These are phyloP conservation scores for Leccinum sublutescens DNA, from an alignment of 768 basidiomycete genomes.

Conservation along the genomic window DNA sequence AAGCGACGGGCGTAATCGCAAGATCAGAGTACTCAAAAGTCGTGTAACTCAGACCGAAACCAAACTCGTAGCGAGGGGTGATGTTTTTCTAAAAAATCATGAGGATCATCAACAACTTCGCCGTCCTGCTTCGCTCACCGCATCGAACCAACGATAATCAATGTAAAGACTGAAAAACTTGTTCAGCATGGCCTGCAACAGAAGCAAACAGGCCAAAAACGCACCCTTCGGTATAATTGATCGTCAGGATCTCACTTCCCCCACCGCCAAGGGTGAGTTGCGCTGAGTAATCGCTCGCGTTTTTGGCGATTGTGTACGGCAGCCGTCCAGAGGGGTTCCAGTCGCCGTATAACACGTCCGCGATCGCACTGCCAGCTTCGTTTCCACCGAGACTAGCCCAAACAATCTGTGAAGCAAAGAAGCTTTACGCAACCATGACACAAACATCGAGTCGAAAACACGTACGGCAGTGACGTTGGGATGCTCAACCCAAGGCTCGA, in stretches of 20 bases:
- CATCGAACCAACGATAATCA: conserved; percentile 73
- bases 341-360: conserved; percentile 73
- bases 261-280: conserved; percentile 32
- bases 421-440: not conserved
- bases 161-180: conserved; percentile 46
- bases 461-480: conserved; percentile 71
- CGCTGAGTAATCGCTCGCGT: conserved; percentile 48
- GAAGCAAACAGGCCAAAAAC: not conserved
- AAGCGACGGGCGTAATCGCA: conserved; percentile 41
- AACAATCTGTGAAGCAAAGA: conserved; percentile 34
- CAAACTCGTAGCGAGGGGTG: conserved; percentile 83
- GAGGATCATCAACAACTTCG: not conserved
- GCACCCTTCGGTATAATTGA: conserved; percentile 61
- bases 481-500: conserved; percentile 73
- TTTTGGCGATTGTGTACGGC: conserved; percentile 74
- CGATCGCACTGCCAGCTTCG: conserved; percentile 74
- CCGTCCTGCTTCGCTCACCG: conserved; percentile 41
- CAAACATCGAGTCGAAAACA: conserved; percentile 30
- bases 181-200: not conserved
- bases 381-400: conserved; percentile 63
- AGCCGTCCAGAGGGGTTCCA: conserved; percentile 74
- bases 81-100: conserved; percentile 46
- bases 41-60: conserved; percentile 87
- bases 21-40: conserved; percentile 70
- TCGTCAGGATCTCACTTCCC: conserved; percentile 35